These are phyloP conservation scores for Lasiosphaeria miniovina DNA, from an alignment of 495 filamentous ascomycete genomes.

Conservation along the genomic window DNA sequence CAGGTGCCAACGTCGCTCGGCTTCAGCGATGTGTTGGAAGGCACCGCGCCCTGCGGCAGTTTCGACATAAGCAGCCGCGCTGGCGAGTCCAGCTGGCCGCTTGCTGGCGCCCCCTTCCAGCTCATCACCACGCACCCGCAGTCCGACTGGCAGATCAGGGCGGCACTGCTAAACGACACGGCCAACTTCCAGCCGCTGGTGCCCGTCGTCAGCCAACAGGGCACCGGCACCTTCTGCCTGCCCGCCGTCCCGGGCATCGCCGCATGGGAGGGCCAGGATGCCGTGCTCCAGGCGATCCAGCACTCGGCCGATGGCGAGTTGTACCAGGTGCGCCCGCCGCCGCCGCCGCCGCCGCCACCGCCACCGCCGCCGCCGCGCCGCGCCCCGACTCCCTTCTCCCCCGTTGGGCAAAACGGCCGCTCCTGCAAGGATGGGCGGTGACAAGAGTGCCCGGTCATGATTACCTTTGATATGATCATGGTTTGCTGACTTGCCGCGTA, in stretches of 20 bases:
- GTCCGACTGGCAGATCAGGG: slow-evolving; percentile 20
- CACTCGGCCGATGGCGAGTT: slow-evolving; percentile 22
- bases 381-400: no score
- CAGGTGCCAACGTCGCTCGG: slow-evolving; percentile 4
- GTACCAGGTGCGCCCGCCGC: slow-evolving; percentile 3
- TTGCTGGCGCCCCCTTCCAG: slow-evolving; percentile 19
- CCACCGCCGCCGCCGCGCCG: not conserved
- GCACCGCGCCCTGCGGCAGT: slow-evolving; percentile 1
- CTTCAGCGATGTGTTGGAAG: slow-evolving; percentile 2
- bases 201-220: slow-evolving; percentile 13
- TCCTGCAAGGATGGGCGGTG: no score
- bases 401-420: no score
- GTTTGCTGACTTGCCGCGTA: not conserved
- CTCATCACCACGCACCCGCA: slow-evolving; percentile 20
- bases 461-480: not conserved
- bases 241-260: slow-evolving; percentile 12
- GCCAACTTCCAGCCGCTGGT: slow-evolving; percentile 16
- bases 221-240: slow-evolving; percentile 23
- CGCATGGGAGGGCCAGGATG: slow-evolving; percentile 19
- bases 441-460: no score
- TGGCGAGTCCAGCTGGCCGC: slow-evolving; percentile 19
- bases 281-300: slow-evolving; percentile 24
- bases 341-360: no score
- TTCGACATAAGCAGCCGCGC: slow-evolving; percentile 7
- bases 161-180: slow-evolving; percentile 14